phyloP scores from a whole-genome alignment of 176 grass and related monocot species.

The Bothriochloa decipiens region DNA sequence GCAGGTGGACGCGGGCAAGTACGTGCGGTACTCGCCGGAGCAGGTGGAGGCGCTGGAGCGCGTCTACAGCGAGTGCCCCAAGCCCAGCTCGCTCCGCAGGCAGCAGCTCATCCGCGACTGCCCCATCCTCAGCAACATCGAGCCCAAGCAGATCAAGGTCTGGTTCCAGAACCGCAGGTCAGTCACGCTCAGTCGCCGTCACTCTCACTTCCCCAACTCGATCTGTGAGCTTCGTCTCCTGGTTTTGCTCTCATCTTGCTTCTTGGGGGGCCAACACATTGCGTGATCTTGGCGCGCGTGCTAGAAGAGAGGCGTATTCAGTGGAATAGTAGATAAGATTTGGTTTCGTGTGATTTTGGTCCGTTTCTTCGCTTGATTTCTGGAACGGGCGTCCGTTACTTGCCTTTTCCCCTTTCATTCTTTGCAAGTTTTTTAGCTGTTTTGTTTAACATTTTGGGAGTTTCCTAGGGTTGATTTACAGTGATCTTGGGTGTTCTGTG shows the following conservation, averaged over 20 bases:
- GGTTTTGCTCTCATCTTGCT: neutral
- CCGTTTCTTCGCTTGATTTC: neutral
- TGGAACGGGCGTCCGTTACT: neutral
- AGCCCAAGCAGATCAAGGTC: slow-evolving; percentile 99
- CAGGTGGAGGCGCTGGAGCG: slow-evolving; percentile 98
- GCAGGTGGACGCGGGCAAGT: slow-evolving; percentile 88
- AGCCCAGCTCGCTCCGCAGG: slow-evolving; percentile 83
- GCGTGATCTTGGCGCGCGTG: neutral
- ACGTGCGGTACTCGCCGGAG: slow-evolving; percentile 96
- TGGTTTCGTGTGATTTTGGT: neutral
- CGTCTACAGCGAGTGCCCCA: slow-evolving; percentile 96
- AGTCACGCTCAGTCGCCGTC: neutral
- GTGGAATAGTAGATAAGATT: neutral
- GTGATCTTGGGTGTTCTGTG: neutral
- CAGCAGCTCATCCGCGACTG: slow-evolving; percentile 95
- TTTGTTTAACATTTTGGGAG: neutral
- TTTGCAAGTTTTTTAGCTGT: neutral
- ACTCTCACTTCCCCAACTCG: neutral
- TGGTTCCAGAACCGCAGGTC: slow-evolving; percentile 99
- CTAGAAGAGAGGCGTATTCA: neutral
- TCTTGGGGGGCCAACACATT: neutral
- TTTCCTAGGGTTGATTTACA: neutral
- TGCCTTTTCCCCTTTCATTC: neutral
- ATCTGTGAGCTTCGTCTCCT: neutral
- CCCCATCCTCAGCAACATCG: slow-evolving; percentile 92